Evolutionary conservation across 495 filamentous ascomycete species (phyloP).

Genomic region (Alectoria sarmentosa): DNA sequence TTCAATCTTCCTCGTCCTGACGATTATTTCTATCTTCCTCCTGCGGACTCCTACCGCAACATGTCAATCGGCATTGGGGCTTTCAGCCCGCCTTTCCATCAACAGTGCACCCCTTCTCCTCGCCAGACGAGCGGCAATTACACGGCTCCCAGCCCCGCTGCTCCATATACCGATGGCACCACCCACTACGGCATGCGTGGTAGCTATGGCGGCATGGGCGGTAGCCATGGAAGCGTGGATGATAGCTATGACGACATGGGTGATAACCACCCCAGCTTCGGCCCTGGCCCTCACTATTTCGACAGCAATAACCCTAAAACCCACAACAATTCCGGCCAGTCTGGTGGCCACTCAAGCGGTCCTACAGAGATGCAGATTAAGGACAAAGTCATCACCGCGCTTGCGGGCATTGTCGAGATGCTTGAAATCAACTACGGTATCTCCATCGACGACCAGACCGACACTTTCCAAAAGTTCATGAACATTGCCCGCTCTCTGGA

Average conservation of each 20-base stretch:
- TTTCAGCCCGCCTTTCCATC: neutral
- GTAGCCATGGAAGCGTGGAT: neutral
- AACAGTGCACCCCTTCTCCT: neutral
- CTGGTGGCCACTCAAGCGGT: neutral
- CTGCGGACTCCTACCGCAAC: neutral
- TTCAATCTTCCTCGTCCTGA: neutral
- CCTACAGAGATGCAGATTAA: neutral
- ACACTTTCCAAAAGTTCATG: neutral
- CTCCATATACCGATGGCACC: neutral
- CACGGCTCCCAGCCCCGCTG: neutral
- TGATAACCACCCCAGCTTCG: no score
- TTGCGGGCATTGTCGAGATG: slow-evolving; percentile 2
- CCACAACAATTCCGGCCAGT: neutral
- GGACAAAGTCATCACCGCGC: neutral
- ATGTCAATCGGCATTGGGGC: neutral
- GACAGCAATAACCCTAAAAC: neutral
- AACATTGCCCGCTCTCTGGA: neutral
- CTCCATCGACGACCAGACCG: neutral
- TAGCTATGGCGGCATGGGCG: neutral
- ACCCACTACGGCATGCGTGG: neutral
- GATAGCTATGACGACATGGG: neutral
- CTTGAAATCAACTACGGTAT: slow-evolving; percentile 6
- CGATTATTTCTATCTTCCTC: neutral
- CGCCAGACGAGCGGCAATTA: neutral
- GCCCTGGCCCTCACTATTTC: neutral